A percentile compares a stretch with the other conserved stretches of the same genome.
Conservation (phyloP, 139 green algal species). For the Mesostigma viride region DNA sequence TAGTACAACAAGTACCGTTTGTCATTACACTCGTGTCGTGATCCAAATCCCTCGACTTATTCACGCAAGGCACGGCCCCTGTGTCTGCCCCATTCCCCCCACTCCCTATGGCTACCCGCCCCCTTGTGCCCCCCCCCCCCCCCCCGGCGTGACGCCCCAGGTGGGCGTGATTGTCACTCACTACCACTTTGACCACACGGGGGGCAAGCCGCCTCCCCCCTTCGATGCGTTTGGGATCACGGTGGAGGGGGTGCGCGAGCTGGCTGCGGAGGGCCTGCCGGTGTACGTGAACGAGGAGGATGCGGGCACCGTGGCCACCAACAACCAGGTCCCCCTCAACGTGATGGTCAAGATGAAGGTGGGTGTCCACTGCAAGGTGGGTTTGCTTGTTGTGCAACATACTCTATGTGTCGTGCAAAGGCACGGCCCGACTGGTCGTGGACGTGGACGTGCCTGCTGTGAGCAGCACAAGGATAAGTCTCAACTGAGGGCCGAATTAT, state of each 20-base stretch:
- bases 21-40: no score
- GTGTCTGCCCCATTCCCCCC: no score
- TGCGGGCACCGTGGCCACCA: conserved; percentile 10
- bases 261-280: conserved; percentile 7
- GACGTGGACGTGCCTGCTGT: neutral
- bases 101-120: no score
- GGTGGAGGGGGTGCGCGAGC: conserved; percentile 26
- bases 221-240: conserved; percentile 31
- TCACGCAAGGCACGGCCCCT: no score
- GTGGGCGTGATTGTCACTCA: conserved; percentile 33
- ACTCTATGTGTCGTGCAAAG: neutral
- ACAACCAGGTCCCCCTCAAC: conserved; percentile 6
- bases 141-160: no score
- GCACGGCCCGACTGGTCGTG: neutral
- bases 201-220: conserved; percentile 25
- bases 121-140: no score
- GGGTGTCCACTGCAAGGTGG: neutral
- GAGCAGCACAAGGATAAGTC: no score
- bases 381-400: neutral
- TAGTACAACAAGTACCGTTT: no score
- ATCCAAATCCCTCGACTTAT: no score
- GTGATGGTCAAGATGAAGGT: conserved; percentile 12
- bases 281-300: conserved; percentile 20
- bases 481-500: no score
- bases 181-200: conserved; percentile 43